Conservation (phyloP, 495 filamentous ascomycete species). For the Aspergillus cavernicola region DNA sequence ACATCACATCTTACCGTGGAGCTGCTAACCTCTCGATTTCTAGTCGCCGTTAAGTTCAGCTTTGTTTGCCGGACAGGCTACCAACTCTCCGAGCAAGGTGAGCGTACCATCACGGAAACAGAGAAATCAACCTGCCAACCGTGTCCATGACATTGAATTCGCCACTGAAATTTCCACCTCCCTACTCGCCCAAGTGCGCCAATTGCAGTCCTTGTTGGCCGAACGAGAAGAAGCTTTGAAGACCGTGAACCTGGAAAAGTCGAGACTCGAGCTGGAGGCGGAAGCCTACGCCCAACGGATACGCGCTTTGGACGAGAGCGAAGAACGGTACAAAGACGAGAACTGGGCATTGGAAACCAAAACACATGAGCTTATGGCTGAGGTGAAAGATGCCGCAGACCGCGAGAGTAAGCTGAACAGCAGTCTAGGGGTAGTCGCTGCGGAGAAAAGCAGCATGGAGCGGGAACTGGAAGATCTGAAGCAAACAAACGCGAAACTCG, state of each 20-base stretch:
- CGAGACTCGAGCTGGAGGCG: conserved; percentile 73
- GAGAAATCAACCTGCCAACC: conserved; percentile 81
- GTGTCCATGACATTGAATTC: conserved; percentile 92
- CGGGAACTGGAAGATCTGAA: conserved; percentile 87
- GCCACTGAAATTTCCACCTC: conserved; percentile 93
- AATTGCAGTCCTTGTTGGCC: conserved; percentile 74
- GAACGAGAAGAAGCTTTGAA: conserved; percentile 87
- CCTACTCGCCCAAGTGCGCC: conserved; percentile 81
- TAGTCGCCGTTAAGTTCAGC: conserved; percentile 71
- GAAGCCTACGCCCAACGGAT: conserved; percentile 76
- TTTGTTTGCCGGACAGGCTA: conserved; percentile 80
- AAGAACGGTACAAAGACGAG: conserved; percentile 93
- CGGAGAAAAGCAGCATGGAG: conserved; percentile 73
- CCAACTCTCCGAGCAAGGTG: conserved; percentile 84
- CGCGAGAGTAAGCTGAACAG: conserved; percentile 77
- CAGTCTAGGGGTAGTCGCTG: conserved; percentile 58
- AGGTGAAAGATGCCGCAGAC: conserved; percentile 66
- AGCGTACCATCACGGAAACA: conserved; percentile 79
- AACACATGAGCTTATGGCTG: conserved; percentile 72
- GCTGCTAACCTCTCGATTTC: conserved; percentile 11
- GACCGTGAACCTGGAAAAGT: conserved; percentile 65
- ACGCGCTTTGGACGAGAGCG: conserved; percentile 81
- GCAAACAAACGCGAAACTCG: conserved; percentile 67
- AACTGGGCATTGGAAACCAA: conserved; percentile 95
- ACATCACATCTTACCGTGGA: not conserved